phyloP scores from a whole-genome alignment of 2,329 filamentous ascomycete species.

The Cytospora piceae region DNA sequence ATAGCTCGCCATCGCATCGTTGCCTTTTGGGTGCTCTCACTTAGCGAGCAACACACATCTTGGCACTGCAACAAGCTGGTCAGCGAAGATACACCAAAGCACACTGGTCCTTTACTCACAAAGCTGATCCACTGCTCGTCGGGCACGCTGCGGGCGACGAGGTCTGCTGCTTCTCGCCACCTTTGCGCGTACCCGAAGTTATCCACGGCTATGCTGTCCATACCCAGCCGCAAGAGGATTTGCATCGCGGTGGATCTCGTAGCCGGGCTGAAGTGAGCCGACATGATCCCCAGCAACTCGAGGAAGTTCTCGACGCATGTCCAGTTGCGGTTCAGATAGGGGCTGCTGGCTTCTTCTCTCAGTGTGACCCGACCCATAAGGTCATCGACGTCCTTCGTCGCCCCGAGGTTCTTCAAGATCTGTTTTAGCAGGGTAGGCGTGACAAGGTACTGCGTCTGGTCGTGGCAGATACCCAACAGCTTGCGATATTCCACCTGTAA shows the following conservation, averaged over 20 bases:
- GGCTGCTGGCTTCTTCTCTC: conserved; percentile 32
- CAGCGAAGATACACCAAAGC: conserved; percentile 31
- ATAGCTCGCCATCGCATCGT: conserved; percentile 62
- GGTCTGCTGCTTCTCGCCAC: conserved; percentile 49
- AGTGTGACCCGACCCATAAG: conserved; percentile 32
- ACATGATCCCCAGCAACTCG: conserved; percentile 44
- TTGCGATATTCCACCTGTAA: conserved; percentile 65
- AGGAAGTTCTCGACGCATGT: conserved; percentile 49
- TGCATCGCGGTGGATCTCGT: conserved; percentile 47
- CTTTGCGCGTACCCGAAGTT: conserved; percentile 46
- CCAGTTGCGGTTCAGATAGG: conserved; percentile 48
- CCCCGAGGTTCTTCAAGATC: conserved; percentile 64
- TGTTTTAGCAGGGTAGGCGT: conserved; percentile 50
- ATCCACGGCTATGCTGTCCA: conserved; percentile 55
- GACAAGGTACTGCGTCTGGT: conserved; percentile 50
- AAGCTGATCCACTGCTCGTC: conserved; percentile 41
- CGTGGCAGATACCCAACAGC: conserved; percentile 51
- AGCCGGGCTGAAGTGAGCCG: conserved; percentile 41
- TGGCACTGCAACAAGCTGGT: conserved; percentile 50
- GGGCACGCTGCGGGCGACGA: conserved; percentile 49
- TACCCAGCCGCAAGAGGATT: conserved; percentile 57
- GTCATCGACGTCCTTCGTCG: conserved; percentile 49
- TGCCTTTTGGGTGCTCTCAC: conserved; percentile 50
- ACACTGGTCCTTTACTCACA: conserved; percentile 38
- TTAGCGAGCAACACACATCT: conserved; percentile 52